Evolutionary conservation across 1,284 basidiomycete genomes (phyloP).

Genomic region (Wallemia ichthyophaga): DNA sequence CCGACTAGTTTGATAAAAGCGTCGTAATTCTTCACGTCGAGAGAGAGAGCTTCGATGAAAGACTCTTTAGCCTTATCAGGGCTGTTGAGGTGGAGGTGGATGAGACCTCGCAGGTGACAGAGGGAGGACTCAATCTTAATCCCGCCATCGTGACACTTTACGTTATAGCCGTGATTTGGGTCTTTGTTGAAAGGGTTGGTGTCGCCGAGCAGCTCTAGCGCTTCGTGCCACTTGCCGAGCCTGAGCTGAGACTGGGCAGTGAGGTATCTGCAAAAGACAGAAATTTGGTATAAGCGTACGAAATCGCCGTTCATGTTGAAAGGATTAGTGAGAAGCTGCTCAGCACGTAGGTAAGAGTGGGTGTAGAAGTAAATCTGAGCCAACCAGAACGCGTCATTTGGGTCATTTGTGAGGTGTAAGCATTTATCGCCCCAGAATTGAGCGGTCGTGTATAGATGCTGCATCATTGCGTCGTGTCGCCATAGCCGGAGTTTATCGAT

Average conservation of each 20-base stretch:
- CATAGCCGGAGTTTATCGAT: conserved; percentile 85
- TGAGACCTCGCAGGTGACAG: conserved; percentile 67
- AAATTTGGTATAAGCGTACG: conserved; percentile 42
- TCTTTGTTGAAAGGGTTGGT: conserved; percentile 49
- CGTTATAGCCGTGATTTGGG: conserved; percentile 30
- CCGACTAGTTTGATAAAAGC: conserved; percentile 69
- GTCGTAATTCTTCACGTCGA: conserved; percentile 95
- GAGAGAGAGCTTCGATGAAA: conserved; percentile 73
- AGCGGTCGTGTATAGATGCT: conserved; percentile 89
- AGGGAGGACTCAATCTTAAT: conserved; percentile 83
- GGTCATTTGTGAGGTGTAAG: conserved; percentile 29
- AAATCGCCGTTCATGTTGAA: conserved; percentile 16
- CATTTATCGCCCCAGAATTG: conserved; percentile 90
- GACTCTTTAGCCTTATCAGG: conserved; percentile 63
- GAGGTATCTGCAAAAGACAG: conserved; percentile 68
- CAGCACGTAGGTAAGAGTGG: conserved; percentile 76
- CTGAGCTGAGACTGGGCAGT: conserved; percentile 67
- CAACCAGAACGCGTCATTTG: conserved; percentile 95
- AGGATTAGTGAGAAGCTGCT: conserved; percentile 58
- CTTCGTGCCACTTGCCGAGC: conserved; percentile 60
- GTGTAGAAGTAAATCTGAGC: conserved; percentile 90
- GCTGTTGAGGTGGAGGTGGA: conserved; percentile 78
- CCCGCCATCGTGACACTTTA: conserved; percentile 47
- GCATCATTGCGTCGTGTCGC: conserved; percentile 91
- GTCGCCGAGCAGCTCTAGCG: conserved; percentile 74